These are phyloP conservation scores for Solanum tarapatanum DNA, from an alignment of 257 asterid species.

Conservation along the genomic window DNA sequence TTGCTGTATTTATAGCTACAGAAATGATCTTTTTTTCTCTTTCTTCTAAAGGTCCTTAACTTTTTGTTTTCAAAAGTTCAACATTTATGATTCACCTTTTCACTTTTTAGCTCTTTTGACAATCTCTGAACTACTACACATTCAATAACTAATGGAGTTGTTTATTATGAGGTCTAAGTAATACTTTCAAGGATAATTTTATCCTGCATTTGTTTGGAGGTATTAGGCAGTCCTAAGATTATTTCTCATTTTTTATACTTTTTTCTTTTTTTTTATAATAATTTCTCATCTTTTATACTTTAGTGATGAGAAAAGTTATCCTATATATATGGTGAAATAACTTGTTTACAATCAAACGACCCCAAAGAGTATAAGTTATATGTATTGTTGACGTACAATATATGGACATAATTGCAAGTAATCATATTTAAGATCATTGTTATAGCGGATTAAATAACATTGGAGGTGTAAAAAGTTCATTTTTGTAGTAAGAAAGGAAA, in stretches of 20 bases:
- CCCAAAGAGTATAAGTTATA: neutral
- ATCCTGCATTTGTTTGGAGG: no score
- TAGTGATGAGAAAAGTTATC: no score
- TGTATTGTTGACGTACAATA: neutral
- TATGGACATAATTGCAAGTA: neutral
- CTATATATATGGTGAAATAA: no score
- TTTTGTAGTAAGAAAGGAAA: neutral
- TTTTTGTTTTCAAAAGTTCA: slow-evolving; percentile 5
- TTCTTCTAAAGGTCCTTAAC: neutral
- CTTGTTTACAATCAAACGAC: no score
- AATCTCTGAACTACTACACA: neutral
- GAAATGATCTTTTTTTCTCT: neutral
- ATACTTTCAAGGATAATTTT: no score
- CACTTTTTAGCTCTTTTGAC: neutral
- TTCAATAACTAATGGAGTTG: neutral
- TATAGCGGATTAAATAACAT: neutral
- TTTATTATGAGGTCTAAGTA: no score
- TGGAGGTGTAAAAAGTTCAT: neutral
- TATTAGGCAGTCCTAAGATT: no score
- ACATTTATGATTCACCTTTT: slow-evolving; percentile 27
- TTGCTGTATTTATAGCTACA: slow-evolving; percentile 43
- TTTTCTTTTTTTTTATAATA: no score
- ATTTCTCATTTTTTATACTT: no score
- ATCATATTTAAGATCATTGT: no score
- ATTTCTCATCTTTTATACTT: no score